These are phyloP conservation scores for Pleurotus eryngii DNA, from an alignment of 768 basidiomycete species.

Conservation along the genomic window DNA sequence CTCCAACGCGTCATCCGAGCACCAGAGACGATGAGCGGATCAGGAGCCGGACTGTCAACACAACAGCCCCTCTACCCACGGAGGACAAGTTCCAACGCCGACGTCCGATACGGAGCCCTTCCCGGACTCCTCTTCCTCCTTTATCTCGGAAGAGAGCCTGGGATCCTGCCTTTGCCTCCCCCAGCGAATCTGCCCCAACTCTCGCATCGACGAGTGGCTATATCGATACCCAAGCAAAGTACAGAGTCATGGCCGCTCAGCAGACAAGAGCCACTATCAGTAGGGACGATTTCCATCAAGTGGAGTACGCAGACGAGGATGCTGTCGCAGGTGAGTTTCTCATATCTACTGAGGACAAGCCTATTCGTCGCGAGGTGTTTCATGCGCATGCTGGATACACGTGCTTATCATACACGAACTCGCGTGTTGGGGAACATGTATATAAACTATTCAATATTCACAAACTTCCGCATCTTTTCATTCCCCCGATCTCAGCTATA, in stretches of 20 bases:
- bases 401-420: slow-evolving; percentile 11
- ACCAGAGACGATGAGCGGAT: slow-evolving; percentile 14
- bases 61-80: slow-evolving; percentile 17
- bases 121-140: slow-evolving; percentile 34
- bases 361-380: slow-evolving; percentile 6
- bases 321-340: slow-evolving; percentile 21
- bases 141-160: slow-evolving; percentile 66
- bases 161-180: slow-evolving; percentile 61
- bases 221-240: slow-evolving; percentile 67
- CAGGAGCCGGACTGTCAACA: slow-evolving; percentile 22
- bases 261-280: slow-evolving; percentile 27
- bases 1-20: slow-evolving; percentile 6
- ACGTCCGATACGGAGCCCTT: slow-evolving; percentile 25
- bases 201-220: slow-evolving; percentile 58
- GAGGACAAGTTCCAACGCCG: slow-evolving; percentile 18
- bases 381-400: slow-evolving; percentile 11
- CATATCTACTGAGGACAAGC: slow-evolving; percentile 3
- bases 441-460: neutral
- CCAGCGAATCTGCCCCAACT: slow-evolving; percentile 49
- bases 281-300: slow-evolving; percentile 32
- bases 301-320: slow-evolving; percentile 23
- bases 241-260: slow-evolving; percentile 42
- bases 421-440: slow-evolving; percentile 5
- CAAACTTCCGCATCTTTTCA: slow-evolving; percentile 7
- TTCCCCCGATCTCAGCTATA: slow-evolving; percentile 10